Evolutionary conservation across 441 rosid species (phyloP).

Genomic region (Bocquillonia castaneifolia): DNA sequence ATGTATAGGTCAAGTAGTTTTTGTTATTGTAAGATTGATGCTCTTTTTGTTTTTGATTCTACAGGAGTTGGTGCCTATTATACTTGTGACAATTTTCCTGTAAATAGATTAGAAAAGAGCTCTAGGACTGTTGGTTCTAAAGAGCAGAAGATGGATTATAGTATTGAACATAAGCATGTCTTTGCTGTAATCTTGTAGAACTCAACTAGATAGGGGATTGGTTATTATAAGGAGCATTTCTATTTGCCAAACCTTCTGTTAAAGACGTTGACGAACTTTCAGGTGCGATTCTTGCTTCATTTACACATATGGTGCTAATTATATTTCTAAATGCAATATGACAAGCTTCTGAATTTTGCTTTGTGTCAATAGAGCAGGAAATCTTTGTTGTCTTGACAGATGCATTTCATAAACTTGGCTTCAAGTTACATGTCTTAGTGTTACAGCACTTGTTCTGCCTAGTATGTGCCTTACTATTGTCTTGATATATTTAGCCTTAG

Average conservation of each 20-base stretch:
- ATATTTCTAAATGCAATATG: slow-evolving; percentile 21
- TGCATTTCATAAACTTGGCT: slow-evolving; percentile 98
- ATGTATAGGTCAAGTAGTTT: too few relatives aligned
- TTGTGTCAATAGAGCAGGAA: slow-evolving; percentile 88
- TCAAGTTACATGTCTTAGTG: slow-evolving; percentile 92
- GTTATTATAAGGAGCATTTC: too few relatives aligned
- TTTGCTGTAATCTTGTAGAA: too few relatives aligned
- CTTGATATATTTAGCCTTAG: background rate
- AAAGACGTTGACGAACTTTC: slow-evolving; percentile 94
- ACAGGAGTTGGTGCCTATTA: too few relatives aligned
- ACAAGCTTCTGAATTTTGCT: slow-evolving; percentile 80
- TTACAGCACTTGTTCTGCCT: slow-evolving; percentile 83
- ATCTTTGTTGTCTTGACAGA: slow-evolving; percentile 94
- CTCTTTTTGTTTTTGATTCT: too few relatives aligned
- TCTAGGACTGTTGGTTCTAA: too few relatives aligned
- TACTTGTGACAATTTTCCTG: too few relatives aligned
- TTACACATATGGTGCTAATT: slow-evolving; percentile 19
- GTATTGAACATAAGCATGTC: too few relatives aligned
- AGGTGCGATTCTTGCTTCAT: slow-evolving; percentile 42
- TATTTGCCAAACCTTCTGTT: slow-evolving; percentile 48
- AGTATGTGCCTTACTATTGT: slow-evolving; percentile 37
- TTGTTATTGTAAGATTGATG: too few relatives aligned
- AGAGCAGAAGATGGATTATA: too few relatives aligned
- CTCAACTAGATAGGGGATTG: too few relatives aligned
- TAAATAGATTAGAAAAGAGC: too few relatives aligned